Evolutionary conservation across 768 basidiomycete species (phyloP), one percentile per base, ranked within the genome.

Genomic region (Termitomyces bulborhizus): DNA sequence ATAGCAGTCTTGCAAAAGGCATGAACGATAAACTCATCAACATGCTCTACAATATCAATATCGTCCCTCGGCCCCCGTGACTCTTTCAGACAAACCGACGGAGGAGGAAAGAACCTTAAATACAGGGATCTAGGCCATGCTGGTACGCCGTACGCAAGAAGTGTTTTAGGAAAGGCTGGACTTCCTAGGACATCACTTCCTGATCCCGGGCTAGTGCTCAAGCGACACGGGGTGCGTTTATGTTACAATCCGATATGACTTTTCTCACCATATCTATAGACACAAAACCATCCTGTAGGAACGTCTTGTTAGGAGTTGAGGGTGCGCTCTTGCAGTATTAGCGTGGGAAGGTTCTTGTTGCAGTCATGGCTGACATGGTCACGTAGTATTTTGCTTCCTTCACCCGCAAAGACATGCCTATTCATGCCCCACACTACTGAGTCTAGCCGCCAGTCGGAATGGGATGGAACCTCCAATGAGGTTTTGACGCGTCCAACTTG

Each of bases 41-140:
- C 68, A 57, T 76, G 58, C 69, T 75, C 6, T 81, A 83, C 64
- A 82, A 85, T 64, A 77, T 39, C 85, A n/a, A n/a, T n/a, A 86
- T 26, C 69, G 71, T 34, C 71, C 71, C 59, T 74, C 39, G 76
- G 77, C 1, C 68, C 68, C 21, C 51, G 56, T 0, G 55, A 68
- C 56, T 60, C 66, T 43, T 80, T 71, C 65, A 75, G 80, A 15
- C 63, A 69, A 7, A 78, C 80, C 0, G 80, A 83, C 57, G 81
- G 82, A 2, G 70, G 72, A 16, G 69, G 71, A 11, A 83, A 84
- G 67, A 80, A 76, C 61, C 60, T 73, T 7, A 67, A 70, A 47
- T 60, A 71, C 53, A 77, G 76, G 1, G 66, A 76, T 37, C 60
- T 82, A 31, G 84, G 84, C 3, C 73, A 72, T 42, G 77, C 79